Base-by-base conservation (phyloP, 257 asterid species). In the Lycium barbarum region DNA sequence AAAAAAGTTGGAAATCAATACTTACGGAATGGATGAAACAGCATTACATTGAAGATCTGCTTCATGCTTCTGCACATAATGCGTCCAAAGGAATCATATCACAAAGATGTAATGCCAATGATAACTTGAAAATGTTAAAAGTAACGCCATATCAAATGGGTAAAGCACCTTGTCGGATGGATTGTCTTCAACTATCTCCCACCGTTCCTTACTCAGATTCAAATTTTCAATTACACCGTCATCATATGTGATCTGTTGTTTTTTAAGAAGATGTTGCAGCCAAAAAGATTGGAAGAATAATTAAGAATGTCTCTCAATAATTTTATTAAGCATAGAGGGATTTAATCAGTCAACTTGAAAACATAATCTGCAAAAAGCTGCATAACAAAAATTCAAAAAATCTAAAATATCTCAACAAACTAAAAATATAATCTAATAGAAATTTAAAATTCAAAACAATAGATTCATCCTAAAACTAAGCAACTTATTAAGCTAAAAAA, bases 221-320 rank as follows among this genome's bases (percentile, higher is more conserved):
- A 91, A 62, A 82, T 33, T 73, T 87, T 92, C 94, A 71, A 36
- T 78, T 18, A 72, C 84, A 20, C 91, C 95, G 72, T 91, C 87
- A 79, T 70, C 79, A 82, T 89, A 92, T 72, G 79, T 57, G 62
- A 92, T 26, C 33, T 26, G 33, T 26, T 26, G 33, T 26, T 26
- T 26, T 26, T 26, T 26, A 26, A 26, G 33, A 26, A 26, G 33
- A 26, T 26, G 33, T 26, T 26, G 33, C 33, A 26, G 33, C 33
- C 33, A 26, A 26, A 26, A 26, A 26, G 33, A 26, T 26, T 26
- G 33, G 33, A 26, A 26, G 33, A 26, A 26, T 26, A 26, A 26
- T 26, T 26, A 26, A 26, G 33, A 26, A 26, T 40, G 3, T 40
- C 5, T 40, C 5, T 40, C 45, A 3, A 5, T 5, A 40, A 40